phyloP scores from a whole-genome alignment of 1,139 yeast genomes.

The Geotrichum aggregatum region DNA sequence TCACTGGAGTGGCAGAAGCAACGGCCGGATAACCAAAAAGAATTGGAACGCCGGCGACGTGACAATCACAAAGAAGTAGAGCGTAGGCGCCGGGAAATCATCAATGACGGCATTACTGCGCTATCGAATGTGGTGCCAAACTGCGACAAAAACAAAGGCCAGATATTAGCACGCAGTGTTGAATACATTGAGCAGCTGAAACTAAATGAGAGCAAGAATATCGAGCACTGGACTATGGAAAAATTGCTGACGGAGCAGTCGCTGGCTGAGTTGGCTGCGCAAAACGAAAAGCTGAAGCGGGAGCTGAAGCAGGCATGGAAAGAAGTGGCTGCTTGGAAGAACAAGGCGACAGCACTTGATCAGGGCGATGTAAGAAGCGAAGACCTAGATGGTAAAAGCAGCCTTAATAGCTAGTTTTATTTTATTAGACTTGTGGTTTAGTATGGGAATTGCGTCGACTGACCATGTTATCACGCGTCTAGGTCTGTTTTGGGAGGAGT shows the following conservation, averaged over 20 bases:
- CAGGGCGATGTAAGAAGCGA: neutral
- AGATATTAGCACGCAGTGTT: slow-evolving; percentile 78
- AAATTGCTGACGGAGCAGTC: slow-evolving; percentile 89
- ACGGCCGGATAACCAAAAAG: slow-evolving; percentile 89
- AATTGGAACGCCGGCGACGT: slow-evolving; percentile 91
- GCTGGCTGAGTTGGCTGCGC: slow-evolving; percentile 68
- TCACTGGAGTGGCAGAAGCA: slow-evolving; percentile 81
- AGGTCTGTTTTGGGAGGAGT: too few relatives aligned
- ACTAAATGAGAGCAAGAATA: slow-evolving; percentile 79
- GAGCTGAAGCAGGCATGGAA: slow-evolving; percentile 90
- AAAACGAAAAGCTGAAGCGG: slow-evolving; percentile 72
- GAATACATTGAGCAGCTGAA: slow-evolving; percentile 85
- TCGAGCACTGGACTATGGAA: slow-evolving; percentile 92
- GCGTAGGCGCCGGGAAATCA: slow-evolving; percentile 88
- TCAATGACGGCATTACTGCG: slow-evolving; percentile 83
- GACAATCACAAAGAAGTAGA: slow-evolving; percentile 97
- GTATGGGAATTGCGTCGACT: too few relatives aligned
- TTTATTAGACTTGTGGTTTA: too few relatives aligned
- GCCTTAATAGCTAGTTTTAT: too few relatives aligned
- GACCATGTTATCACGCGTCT: too few relatives aligned
- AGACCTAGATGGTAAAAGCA: too few relatives aligned
- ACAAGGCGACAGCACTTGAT: slow-evolving; percentile 25
- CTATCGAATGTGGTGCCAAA: slow-evolving; percentile 80
- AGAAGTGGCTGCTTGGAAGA: slow-evolving; percentile 80
- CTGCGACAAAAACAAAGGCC: slow-evolving; percentile 87